Evolutionary conservation across 2,329 filamentous ascomycete species (phyloP), one percentile per base, ranked within the genome.

Genomic region (Trichoderma sp.): DNA sequence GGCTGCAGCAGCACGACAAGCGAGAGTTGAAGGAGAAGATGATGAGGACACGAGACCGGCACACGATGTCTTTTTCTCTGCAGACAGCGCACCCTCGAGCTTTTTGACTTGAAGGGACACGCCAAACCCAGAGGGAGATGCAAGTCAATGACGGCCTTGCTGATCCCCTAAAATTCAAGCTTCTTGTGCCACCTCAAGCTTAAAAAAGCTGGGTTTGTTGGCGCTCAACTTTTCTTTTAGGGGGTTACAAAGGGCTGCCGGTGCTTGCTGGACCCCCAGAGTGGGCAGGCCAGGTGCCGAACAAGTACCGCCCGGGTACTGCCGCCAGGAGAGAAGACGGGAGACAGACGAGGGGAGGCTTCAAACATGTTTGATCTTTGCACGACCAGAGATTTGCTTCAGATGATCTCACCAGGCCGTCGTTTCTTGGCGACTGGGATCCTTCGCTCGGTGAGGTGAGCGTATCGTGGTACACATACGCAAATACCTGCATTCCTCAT

Each of bases 131-230:
- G 26, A 30, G 28, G 28, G 26, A 26, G 48, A 51, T 28, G 7
- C 2, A 28, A 26, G n/a, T 51, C 48, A 52, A 52, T 34, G 50
- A 52, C 50, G 50, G 50, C 9, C 28, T 26, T 26, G 48, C 26
- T 51, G 48, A 52, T 52, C 50, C 50, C 50, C 50, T 52, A 52
- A 34, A 52, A 48, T 48, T 50, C 24, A 28, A 28, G 24, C 24
- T 50, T 50, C 1, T 50, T 50, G 24, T 50, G 47, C 47, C 26
- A 52, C 34, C 10, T 12, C 50, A 34, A 52, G 50, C 50, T 39
- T 43, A 55, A 41, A 55, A 55, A 17, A n/a, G 19, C 34, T 17
- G 19, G 19, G 19, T 21, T 52, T 52, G 50, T 30, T 34, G 50
- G 50, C 19, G 50, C 50, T 34, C 5, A 14, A 3, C 30, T 10